A percentile compares a stretch with the other conserved stretches of the same genome.
These are phyloP conservation scores for Candida wancherniae DNA, from an alignment of 805 yeast genomes.

Conservation along the genomic window DNA sequence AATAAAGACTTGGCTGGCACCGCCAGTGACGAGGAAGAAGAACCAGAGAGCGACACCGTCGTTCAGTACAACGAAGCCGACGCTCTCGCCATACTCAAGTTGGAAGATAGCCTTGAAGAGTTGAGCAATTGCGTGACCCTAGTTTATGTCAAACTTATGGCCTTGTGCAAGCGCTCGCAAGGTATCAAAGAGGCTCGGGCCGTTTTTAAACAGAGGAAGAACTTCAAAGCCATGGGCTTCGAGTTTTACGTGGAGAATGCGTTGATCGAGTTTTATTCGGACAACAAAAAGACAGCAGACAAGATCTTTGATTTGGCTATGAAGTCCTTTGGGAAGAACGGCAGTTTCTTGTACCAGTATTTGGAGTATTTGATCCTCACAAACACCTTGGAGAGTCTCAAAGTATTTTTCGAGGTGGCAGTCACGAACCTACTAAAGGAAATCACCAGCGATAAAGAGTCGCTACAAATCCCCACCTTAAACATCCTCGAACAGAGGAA, in stretches of 20 bases:
- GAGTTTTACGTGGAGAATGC: slow-evolving; percentile 83
- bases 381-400: slow-evolving; percentile 69
- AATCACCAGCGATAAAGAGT: slow-evolving; percentile 19
- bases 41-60: slow-evolving; percentile 6
- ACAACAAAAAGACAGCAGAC: slow-evolving; percentile 62
- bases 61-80: slow-evolving; percentile 20
- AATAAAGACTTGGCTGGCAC: slow-evolving; percentile 3
- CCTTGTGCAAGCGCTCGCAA: slow-evolving; percentile 59
- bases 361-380: slow-evolving; percentile 64
- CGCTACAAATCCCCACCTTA: slow-evolving; percentile 13
- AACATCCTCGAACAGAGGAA: slow-evolving; percentile 13
- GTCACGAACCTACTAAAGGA: slow-evolving; percentile 48
- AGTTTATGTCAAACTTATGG: slow-evolving; percentile 67
- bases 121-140: slow-evolving; percentile 47
- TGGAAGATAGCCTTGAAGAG: slow-evolving; percentile 21
- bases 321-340: slow-evolving; percentile 49
- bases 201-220: slow-evolving; percentile 63
- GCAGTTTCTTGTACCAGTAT: slow-evolving; percentile 63
- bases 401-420: slow-evolving; percentile 78
- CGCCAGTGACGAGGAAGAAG: slow-evolving; percentile 20
- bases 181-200: slow-evolving; percentile 71
- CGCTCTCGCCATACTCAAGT: slow-evolving; percentile 17
- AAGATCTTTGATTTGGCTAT: slow-evolving; percentile 78
- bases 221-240: slow-evolving; percentile 54
- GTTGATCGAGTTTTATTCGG: slow-evolving; percentile 66